Conservation (phyloP, 257 asterid species). For the Perilla frutescens region DNA sequence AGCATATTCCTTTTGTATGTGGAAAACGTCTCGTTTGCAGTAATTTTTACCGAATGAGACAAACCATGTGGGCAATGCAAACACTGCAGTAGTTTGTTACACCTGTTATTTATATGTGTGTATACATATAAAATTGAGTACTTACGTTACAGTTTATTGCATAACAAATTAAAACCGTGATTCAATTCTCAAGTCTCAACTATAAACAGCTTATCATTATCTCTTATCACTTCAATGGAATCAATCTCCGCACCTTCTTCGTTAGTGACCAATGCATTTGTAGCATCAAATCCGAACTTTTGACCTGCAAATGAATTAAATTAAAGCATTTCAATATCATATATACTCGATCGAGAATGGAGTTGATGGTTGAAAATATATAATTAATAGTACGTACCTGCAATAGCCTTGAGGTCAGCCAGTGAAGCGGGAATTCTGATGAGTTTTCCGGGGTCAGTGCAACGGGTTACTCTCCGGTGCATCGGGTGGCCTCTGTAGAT, state of each 20-base stretch:
- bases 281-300: conserved; percentile 83
- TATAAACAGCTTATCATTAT: conserved; percentile 74
- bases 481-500: conserved; percentile 77
- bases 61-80: no score
- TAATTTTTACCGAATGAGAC: no score
- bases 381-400: conserved; percentile 47
- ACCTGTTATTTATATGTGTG: no score
- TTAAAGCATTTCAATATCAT: conserved; percentile 2
- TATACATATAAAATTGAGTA: no score
- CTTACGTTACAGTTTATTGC: neutral
- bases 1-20: no score
- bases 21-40: no score
- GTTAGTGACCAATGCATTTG: conserved; percentile 57
- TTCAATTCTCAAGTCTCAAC: conserved; percentile 35
- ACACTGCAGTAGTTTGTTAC: no score
- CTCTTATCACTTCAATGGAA: conserved; percentile 88
- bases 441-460: conserved; percentile 74
- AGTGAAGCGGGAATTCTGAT: conserved; percentile 62
- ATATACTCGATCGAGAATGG: neutral
- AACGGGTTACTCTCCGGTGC: conserved; percentile 46
- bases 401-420: conserved; percentile 62
- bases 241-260: conserved; percentile 89
- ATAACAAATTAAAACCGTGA: neutral
- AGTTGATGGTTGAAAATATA: no score
- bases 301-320: conserved; percentile 51